These are phyloP conservation scores for Rhododendron molle DNA, from an alignment of 148 eudicot species.

Conservation along the genomic window DNA sequence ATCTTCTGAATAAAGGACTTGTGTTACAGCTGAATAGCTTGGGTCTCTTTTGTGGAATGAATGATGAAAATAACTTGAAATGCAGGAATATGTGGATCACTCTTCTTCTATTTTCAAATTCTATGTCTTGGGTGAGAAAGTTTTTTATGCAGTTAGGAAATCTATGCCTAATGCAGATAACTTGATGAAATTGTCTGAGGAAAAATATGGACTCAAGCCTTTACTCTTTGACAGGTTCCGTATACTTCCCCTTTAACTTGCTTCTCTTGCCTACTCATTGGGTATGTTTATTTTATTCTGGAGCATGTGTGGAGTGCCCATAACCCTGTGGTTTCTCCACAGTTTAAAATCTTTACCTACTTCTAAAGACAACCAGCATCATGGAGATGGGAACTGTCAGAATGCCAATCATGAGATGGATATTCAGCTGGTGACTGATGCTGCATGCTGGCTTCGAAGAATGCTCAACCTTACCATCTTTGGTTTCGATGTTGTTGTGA, in stretches of 20 bases:
- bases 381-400: conserved; percentile 20
- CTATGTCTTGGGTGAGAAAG: conserved; percentile 68
- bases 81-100: conserved; percentile 94
- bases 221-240: conserved; percentile 77
- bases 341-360: conserved; percentile 87
- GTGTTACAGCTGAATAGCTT: background rate
- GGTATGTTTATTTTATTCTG: conserved; percentile 1
- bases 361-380: conserved; percentile 31
- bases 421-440: conserved; percentile 67
- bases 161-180: conserved; percentile 66
- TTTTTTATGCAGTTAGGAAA: conserved; percentile 76
- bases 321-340: conserved; percentile 11
- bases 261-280: background rate
- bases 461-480: conserved; percentile 76
- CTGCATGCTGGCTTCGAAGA: conserved; percentile 70
- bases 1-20: background rate
- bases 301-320: background rate
- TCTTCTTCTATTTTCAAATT: conserved; percentile 76
- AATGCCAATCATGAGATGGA: conserved; percentile 31
- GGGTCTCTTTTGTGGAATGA: conserved; percentile 6
- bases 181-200: conserved; percentile 45
- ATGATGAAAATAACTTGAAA: conserved; percentile 12
- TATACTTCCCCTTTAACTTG: background rate
- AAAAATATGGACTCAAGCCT: conserved; percentile 48
- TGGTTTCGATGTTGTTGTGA: conserved; percentile 94